Evolutionary conservation across 345 rosid genomes (phyloP).

Genomic region (Gossypium raimondii): DNA sequence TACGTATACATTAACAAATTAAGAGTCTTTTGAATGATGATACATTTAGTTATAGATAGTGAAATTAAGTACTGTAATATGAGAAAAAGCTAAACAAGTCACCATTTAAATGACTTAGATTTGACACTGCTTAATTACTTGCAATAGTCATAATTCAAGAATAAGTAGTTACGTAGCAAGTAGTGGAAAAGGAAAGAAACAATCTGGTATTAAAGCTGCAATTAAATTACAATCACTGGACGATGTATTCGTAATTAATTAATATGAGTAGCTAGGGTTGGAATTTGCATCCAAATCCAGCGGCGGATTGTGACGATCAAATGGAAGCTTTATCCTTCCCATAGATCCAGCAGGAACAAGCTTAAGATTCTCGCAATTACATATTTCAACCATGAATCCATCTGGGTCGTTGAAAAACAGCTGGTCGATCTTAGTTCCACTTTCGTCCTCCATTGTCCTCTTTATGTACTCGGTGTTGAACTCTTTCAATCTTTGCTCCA

Average conservation of each 20-base stretch:
- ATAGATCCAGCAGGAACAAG: conserved; percentile 13
- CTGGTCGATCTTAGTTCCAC: conserved; percentile 47
- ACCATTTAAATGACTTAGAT: too few relatives aligned
- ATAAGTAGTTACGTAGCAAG: too few relatives aligned
- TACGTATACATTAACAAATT: too few relatives aligned
- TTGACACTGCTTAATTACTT: too few relatives aligned
- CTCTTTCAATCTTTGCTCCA: conserved; percentile 46
- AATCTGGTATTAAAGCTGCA: neutral
- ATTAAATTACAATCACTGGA: neutral
- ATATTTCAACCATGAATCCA: conserved; percentile 3
- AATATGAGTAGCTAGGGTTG: neutral
- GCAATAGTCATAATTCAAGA: too few relatives aligned
- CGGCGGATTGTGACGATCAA: conserved; percentile 14
- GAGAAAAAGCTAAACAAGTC: too few relatives aligned
- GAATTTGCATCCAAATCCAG: conserved; percentile 5
- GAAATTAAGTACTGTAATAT: too few relatives aligned
- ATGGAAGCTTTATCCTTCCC: conserved; percentile 11
- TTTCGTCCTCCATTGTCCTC: conserved; percentile 43
- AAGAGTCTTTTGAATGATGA: too few relatives aligned
- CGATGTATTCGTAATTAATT: neutral
- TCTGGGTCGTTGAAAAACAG: conserved; percentile 67
- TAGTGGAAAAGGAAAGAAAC: too few relatives aligned
- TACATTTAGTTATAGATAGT: too few relatives aligned
- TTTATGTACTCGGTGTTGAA: conserved; percentile 42
- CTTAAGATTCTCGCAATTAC: conserved; percentile 10